These are phyloP conservation scores for Plasmodium gallinaceum DNA, from an alignment of 169 alveolate species.

Conservation along the genomic window DNA sequence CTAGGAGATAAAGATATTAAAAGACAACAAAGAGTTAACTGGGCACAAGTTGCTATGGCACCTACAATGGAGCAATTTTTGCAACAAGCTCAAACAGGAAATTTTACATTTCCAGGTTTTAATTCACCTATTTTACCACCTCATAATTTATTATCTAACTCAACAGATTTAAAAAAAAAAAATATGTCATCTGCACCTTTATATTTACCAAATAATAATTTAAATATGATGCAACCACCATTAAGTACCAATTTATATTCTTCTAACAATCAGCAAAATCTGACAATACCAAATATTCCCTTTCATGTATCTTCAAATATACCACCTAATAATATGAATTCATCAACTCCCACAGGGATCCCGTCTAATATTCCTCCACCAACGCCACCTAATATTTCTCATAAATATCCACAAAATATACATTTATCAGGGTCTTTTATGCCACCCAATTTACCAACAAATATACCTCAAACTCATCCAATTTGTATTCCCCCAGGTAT, in stretches of 20 bases:
- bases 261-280: constrained; percentile 9
- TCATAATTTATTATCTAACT: constrained; percentile 29
- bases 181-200: constrained; percentile 44
- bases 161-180: constrained; percentile 29
- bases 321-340: constrained; percentile 5
- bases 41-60: constrained; percentile 88
- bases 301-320: constrained; percentile 7
- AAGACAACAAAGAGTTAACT: constrained; percentile 87
- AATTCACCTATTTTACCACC: constrained; percentile 60
- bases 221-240: constrained; percentile 37
- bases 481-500: constrained; percentile 54
- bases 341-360: constrained; percentile 6
- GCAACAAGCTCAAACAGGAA: constrained; percentile 79
- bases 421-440: constrained; percentile 27
- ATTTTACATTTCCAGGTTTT: constrained; percentile 69
- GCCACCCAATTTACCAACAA: constrained; percentile 37
- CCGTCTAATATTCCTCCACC: constrained; percentile 58
- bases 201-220: constrained; percentile 28
- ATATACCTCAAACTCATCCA: constrained; percentile 30
- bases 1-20: constrained; percentile 83
- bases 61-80: constrained; percentile 85
- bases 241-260: constrained; percentile 40
- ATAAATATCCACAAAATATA: constrained; percentile 36
- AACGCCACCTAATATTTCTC: constrained; percentile 10
- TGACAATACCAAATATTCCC: constrained; percentile 18